Base-by-base conservation (phyloP, 192 early-diverging fungal species). In the Neocallimastix lanati region DNA sequence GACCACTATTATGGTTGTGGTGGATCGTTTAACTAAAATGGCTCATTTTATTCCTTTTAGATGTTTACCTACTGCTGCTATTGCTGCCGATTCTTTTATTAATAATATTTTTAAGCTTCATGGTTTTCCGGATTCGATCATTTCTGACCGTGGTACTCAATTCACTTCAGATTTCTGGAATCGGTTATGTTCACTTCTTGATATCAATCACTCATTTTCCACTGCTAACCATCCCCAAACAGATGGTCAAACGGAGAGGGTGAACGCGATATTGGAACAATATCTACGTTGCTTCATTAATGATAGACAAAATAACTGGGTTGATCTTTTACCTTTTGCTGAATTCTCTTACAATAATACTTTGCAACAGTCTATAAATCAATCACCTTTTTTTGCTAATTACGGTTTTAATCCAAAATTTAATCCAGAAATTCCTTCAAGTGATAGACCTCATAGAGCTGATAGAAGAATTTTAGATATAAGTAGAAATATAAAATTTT, bases 111-210 rank as follows among this genome's bases (percentile, higher is more conserved):
- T 86, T 37, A 76, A 78, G 1, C 37, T 80, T 5, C 82, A 84
- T 77, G 84, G 86, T 0, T 16, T 91, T 11, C 88, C 88, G 1
- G 50, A 80, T 21, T 81, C 79, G n/a, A 85, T 88, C 50, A 79
- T 89, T 0, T 86, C 85, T 0, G 86, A 91, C 80, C 77, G 84
- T 0, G 87, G 85, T 38, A 78, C 83, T 14, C 78, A 77, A 3
- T 91, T 90, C 77, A 84, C 81, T 0, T 84, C 86, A 3, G 25
- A n/a, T 12, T 87, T 88, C 76, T 88, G 83, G 76, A 78, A 80
- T 27, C 12, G 35, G 6, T 38, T 90, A 15, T 79, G 78, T 13
- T 3, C 29, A 13, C 35, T 79, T 13, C 76, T 88, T 33, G 30
- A 77, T 77, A 77, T 77, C 11, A 77, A 11, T 29, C 30, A 33